Conservation (phyloP, 495 filamentous ascomycete species). For the Articulospora tetracladia region DNA sequence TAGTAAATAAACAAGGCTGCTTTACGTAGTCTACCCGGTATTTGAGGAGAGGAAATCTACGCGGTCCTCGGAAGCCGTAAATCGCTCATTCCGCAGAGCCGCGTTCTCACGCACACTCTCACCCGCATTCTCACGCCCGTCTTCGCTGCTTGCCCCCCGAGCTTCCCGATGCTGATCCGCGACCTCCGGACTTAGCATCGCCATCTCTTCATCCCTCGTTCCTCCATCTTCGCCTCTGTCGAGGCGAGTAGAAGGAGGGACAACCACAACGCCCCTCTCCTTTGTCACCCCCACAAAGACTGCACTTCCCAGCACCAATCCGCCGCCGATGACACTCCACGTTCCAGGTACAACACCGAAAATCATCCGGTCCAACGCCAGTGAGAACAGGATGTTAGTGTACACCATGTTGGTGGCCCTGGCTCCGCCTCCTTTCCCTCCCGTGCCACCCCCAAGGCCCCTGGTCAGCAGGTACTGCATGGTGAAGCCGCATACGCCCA, state of each 20-base stretch:
- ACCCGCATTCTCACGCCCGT: not conserved
- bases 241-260: too few relatives aligned
- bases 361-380: constrained; percentile 74
- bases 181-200: not conserved
- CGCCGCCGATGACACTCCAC: constrained; percentile 68
- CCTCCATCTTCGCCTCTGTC: too few relatives aligned
- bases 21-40: too few relatives aligned
- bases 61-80: too few relatives aligned
- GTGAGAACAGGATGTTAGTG: constrained; percentile 87
- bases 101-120: not conserved
- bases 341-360: constrained; percentile 67
- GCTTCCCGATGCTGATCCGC: not conserved
- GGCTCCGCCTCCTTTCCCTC: constrained; percentile 49
- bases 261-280: constrained; percentile 33
- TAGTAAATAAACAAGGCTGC: too few relatives aligned
- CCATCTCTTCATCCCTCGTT: constrained; percentile 12
- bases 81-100: not conserved
- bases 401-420: constrained; percentile 88
- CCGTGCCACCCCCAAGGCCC: constrained; percentile 60
- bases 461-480: constrained; percentile 88
- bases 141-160: not conserved
- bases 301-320: constrained; percentile 75
- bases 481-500: constrained; percentile 75
- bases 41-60: too few relatives aligned
- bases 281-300: constrained; percentile 65